Evolutionary conservation across 225 moss, liverwort and hornwort species (phyloP), one percentile per base, ranked within the genome.

Genomic region (Marchantia polymorpha): DNA sequence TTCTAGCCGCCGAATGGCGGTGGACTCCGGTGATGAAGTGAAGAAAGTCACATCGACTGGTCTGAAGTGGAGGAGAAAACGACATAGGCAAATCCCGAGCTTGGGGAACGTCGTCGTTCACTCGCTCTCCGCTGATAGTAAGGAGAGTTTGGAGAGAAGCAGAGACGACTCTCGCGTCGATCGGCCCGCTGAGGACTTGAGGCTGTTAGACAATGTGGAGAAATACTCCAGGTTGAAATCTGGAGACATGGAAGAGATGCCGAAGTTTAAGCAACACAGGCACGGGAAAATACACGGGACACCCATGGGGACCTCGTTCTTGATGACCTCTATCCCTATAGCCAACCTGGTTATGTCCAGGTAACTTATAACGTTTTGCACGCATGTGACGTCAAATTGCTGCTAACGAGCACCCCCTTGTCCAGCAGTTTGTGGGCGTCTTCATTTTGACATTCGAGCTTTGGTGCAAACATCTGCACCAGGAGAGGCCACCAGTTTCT

Each of bases 331-430:
- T 61, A 64, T 82, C 20, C 84, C 87, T 13, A 79, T 87, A 8
- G 87, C 87, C 8, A 87, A 84, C 52, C 46, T 87, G 46, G 87
- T 87, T 58, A 87, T 87, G 87, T 87, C 87, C 22, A 73, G 87
- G 64, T 87, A 58, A 15, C 3, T 61, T 26, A 11, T 29, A 4
- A 39, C 39, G 39, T 39, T 5, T 39, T 39, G 39, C 39, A 39
- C 39, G 39, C 66, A 77, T 26, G 46, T 52, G 25, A 22, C 61
- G 23, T 58, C 58, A 58, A 15, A 58, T 22, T 6, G 61, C 7
- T 61, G 9, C 61, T 22, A 61, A 22, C 23, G 61, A 61, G 61
- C n/a, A 22, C n/a, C 61, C 39, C 46, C 11, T 58, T 31, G 20
- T 83, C 47, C 26, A 67, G 39, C 73, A 77, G 80, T 73, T 67